Conservation (phyloP, 345 rosid species). For the Syzygium jambos region DNA sequence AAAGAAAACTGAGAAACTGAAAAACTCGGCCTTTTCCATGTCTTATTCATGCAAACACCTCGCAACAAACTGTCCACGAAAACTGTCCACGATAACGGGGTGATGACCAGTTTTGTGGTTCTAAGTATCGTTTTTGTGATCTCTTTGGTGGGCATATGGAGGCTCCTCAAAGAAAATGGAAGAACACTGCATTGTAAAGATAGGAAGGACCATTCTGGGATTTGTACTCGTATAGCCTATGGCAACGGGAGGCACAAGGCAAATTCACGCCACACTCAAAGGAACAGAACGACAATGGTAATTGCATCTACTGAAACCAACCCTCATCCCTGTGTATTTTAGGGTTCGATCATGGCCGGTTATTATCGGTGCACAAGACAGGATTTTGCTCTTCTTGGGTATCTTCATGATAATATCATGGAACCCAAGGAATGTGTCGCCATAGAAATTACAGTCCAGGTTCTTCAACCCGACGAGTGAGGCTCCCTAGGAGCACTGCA, state of each 20-base stretch:
- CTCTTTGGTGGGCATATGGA: background rate
- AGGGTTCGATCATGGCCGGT: background rate
- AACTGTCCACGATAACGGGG: background rate
- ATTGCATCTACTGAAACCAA: background rate
- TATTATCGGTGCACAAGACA: background rate
- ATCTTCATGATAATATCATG: background rate
- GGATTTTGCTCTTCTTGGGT: background rate
- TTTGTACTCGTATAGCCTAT: background rate
- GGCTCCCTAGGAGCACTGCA: background rate
- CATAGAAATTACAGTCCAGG: background rate
- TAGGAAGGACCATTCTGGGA: background rate
- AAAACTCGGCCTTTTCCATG: background rate
- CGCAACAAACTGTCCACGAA: background rate
- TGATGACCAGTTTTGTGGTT: background rate
- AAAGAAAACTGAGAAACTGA: background rate
- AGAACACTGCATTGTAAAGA: background rate
- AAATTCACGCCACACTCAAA: background rate
- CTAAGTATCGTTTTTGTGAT: background rate
- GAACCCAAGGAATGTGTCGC: background rate
- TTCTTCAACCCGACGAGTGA: background rate
- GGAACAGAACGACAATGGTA: background rate
- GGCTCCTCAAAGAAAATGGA: background rate
- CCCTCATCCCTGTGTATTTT: background rate
- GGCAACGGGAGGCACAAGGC: background rate
- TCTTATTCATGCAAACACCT: background rate